Evolutionary conservation across 2,329 filamentous ascomycete genomes (phyloP), one percentile per base, ranked within the genome.

Genomic region (Aspergillus nomiae): DNA sequence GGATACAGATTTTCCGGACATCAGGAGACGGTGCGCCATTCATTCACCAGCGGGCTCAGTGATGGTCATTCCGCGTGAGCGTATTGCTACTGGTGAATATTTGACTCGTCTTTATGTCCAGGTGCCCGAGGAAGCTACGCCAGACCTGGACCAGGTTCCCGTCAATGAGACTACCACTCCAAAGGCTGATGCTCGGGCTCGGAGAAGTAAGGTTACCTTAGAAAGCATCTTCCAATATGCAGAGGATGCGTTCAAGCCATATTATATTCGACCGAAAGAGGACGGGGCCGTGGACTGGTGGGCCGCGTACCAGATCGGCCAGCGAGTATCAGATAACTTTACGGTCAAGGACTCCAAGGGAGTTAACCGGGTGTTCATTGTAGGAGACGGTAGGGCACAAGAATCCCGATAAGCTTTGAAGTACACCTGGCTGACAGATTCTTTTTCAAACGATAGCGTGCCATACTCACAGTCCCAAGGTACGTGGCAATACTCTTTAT

Each of bases 1-100:
- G 26, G 83, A 86, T 71, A 92, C 90, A 0, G 84, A 92, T 70
- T 92, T 92, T 67, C 90, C 90, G 0, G 90, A 94, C 72, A 91
- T 93, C 70, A 89, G 91, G 83, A 89, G 90, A 84, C 90, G 91
- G 81, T 91, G 88, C 70, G 91, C 89, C 0, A 91, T 93, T 63
- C 90, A 92, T 74, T 92, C 90, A 4, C 83, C 87, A 53, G 82
- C 89, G 62, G 90, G 91, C 1, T 92, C 90, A 21, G 89, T 94
- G 71, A 91, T 94, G 87, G 88, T 93, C 5, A 93, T 94, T 62
- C 91, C 91, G 0, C 84, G 90, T 28, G 90, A 92, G 74, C 82
- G 82, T 1, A 84, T 85, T 60, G 78, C 78, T 30, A 78, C 86
- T 60, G 86, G 88, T 64, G 86, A 91, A 77, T 89, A 91, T 56